Base-by-base conservation (phyloP, 75 land plant species). In the Cupressus sempervirens region DNA sequence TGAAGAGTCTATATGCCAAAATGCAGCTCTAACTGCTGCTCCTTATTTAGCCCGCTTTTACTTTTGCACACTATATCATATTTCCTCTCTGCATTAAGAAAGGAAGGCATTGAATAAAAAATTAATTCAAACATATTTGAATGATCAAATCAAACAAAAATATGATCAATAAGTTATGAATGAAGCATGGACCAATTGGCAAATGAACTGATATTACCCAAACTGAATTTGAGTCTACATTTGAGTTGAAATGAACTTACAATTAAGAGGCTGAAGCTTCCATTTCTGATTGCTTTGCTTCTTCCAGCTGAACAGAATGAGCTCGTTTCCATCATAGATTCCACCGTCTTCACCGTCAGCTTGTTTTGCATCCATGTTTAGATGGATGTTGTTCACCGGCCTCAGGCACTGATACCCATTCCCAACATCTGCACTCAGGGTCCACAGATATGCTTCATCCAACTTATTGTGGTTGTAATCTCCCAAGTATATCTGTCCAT, bases 281-380 rank as follows among this genome's bases (percentile, higher is more conserved):
- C 86, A 85, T 30, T 79, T 80, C 38, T 85, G 86, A 41, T 85
- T 85, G 32, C 48, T 80, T 85, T 85, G 86, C 52, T 85, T 85
- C 35, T 77, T 85, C 86, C 86, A 85, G 32, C 36, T 80, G 48
- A 75, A 76, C 7, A 85, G 84, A 40, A 85, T 29, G 84, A 85
- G 86, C 82, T 85, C 82, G n/a, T 74, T 75, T n/a, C 86, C 86
- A 75, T 82, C 83, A 13, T 14, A 41, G 53, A 83, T 34, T 56
- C 74, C 84, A 16, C 84, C 84, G 46, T 0, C n/a, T 35, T 29
- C 23, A 38, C 82, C 82, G 29, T 80, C 82, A 40, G 82, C 53
- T 10, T 2, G 4, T n/a, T 80, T 48, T 6, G 86, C 86, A 68
- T 84, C 86, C 48, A 84, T 15, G 41, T 84, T 84, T 23, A 84